Base-by-base conservation (phyloP, 2,329 filamentous ascomycete species). In the Ascochyta rabiei region DNA sequence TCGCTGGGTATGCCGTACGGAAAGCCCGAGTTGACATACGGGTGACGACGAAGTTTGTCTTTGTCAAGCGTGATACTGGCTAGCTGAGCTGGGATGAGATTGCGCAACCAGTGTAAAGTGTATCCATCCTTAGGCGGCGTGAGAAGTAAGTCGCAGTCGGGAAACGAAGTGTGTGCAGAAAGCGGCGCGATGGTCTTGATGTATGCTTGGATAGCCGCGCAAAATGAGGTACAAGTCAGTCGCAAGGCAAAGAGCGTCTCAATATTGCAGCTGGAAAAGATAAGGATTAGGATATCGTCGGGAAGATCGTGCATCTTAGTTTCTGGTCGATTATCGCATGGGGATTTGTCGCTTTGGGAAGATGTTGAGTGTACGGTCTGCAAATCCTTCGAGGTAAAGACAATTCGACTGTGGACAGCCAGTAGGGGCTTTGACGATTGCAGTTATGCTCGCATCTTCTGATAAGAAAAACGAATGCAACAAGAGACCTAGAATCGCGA, bases 1-100 rank as follows among this genome's bases (percentile, higher is more conserved):
- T 62, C 60, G 19, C 51, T 54, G 8, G 62, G 62, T 21, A 64
- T 63, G 6, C 62, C 62, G 39, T 62, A 64, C 4, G 50, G 62
- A 38, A 61, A 64, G 1, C 61, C 61, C 9, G 51, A 54, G 30
- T 57, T 57, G 24, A 62, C 30, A 21, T 65, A 63, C 1, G 49
- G 46, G 15, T 54, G 48, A 6, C 60, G 50, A 19, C 60, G 55
- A 6, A 66, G 38, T 34, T 64, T 66, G 48, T 66, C 61, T 33
- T 65, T 65, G 24, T 65, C 62, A 6, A 63, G 37, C 5, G 26
- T 12, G 6, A 65, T 33, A 7, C 56, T 59, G 6, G 59, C 55
- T 24, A 65, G 39, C 12, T 65, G 54, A 18, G 51, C 52, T 21
- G 62, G 60, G 10, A 65, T 53, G 2, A 60, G 56, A 16, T 38